These are phyloP conservation scores for Elongisporangium undulatum DNA, from an alignment of 352 stramenopile genomes.

Conservation along the genomic window DNA sequence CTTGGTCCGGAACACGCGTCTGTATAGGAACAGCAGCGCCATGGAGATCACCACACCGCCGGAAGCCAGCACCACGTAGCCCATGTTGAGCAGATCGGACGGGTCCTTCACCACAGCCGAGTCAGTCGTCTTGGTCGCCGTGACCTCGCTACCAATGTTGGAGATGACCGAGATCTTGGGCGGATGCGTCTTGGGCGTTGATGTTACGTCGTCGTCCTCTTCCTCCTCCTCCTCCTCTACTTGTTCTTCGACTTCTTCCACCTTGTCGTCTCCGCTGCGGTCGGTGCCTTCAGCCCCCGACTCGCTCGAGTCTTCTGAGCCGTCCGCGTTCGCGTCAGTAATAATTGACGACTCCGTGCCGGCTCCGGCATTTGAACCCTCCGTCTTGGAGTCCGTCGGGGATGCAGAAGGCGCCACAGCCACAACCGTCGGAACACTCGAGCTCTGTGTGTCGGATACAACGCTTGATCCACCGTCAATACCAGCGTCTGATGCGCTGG, in stretches of 20 bases:
- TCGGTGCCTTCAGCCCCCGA: background rate
- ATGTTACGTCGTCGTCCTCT: background rate
- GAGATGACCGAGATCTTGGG: background rate
- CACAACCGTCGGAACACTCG: constrained; percentile 1
- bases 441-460: background rate
- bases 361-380: background rate
- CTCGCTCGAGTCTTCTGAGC: background rate
- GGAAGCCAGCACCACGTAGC: constrained; percentile 59
- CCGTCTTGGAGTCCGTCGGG: background rate
- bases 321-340: background rate
- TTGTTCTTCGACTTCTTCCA: background rate
- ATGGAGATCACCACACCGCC: constrained; percentile 56
- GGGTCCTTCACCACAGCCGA: constrained; percentile 13
- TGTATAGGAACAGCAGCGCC: constrained; percentile 65
- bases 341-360: background rate
- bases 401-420: background rate
- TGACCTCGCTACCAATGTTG: constrained; percentile 1
- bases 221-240: background rate
- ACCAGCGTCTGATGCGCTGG: background rate
- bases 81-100: constrained; percentile 47
- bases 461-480: background rate
- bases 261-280: background rate
- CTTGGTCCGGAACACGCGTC: constrained; percentile 53
- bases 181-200: background rate
- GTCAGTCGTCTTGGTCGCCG: constrained; percentile 12